Conservation (phyloP, 768 basidiomycete genomes). For the Dendrothele bispora region DNA sequence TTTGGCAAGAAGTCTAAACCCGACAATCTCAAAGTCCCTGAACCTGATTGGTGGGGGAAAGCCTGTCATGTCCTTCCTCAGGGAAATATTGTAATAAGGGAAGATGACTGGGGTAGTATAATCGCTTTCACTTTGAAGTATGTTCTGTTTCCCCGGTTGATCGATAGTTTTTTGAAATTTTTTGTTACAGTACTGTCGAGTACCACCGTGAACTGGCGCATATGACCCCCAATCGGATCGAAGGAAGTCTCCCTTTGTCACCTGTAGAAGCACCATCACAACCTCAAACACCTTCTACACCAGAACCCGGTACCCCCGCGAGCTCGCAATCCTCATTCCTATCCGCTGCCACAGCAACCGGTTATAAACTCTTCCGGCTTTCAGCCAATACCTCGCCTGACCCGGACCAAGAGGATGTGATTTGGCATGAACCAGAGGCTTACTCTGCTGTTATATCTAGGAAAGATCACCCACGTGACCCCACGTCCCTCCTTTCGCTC, state of each 20-base stretch:
- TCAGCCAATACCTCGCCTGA: slow-evolving; percentile 45
- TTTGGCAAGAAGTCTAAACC: slow-evolving; percentile 26
- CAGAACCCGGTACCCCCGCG: slow-evolving; percentile 14
- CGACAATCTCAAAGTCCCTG: slow-evolving; percentile 27
- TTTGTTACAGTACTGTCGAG: slow-evolving; percentile 49
- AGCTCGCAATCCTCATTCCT: slow-evolving; percentile 47
- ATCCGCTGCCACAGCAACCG: slow-evolving; percentile 34
- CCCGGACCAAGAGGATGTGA: slow-evolving; percentile 56
- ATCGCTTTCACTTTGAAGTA: slow-evolving; percentile 77
- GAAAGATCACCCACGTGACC: slow-evolving; percentile 64
- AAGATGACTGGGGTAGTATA: slow-evolving; percentile 77
- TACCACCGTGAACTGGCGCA: slow-evolving; percentile 51
- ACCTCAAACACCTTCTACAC: slow-evolving; percentile 14
- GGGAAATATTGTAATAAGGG: slow-evolving; percentile 62
- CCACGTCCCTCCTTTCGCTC: slow-evolving; percentile 54
- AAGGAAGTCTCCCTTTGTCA: too few relatives aligned
- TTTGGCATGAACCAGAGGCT: slow-evolving; percentile 62
- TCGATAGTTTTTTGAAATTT: slow-evolving; percentile 8
- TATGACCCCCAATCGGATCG: slow-evolving; percentile 31
- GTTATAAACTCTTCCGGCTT: slow-evolving; percentile 50
- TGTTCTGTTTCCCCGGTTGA: slow-evolving; percentile 9
- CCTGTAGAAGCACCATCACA: background rate
- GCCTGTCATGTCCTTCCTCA: slow-evolving; percentile 67
- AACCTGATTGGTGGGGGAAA: slow-evolving; percentile 67
- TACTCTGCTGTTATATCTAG: slow-evolving; percentile 61